Percentiles rank a stretch among this genome's conserved stretches.
Evolutionary conservation across 495 filamentous ascomycete genomes (phyloP).

Genomic region (Hypoxylon trugodes): DNA sequence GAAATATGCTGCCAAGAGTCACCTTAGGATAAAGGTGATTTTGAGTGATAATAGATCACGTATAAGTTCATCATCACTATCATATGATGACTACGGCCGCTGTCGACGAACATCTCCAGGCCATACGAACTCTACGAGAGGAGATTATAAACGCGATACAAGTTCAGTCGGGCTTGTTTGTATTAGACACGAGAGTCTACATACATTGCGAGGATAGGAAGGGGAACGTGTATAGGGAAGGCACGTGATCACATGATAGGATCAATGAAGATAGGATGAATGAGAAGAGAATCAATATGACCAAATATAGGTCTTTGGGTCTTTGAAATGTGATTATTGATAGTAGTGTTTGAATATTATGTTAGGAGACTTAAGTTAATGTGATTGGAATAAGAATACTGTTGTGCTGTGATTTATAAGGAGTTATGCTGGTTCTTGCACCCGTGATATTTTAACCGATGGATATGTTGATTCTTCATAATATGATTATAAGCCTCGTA

Average conservation of each 20-base stretch:
- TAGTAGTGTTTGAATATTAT: not conserved
- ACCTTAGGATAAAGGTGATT: not conserved
- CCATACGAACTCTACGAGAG: not conserved
- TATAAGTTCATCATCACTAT: not conserved
- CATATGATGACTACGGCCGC: not conserved
- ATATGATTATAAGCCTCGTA: too few relatives aligned
- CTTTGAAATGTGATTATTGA: not conserved
- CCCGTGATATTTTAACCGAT: too few relatives aligned
- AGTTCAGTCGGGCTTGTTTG: too few relatives aligned
- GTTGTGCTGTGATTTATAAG: too few relatives aligned
- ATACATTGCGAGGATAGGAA: constrained; percentile 6
- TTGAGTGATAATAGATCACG: not conserved
- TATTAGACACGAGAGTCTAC: too few relatives aligned
- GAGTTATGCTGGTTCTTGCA: too few relatives aligned
- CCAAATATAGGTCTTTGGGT: not conserved
- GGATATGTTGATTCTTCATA: too few relatives aligned
- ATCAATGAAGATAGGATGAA: constrained; percentile 31
- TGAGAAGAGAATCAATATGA: constrained; percentile 30
- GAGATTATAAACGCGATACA: not conserved
- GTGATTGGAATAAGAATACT: not conserved
- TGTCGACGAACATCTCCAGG: constrained; percentile 3
- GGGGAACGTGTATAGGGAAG: constrained; percentile 2
- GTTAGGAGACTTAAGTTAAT: not conserved
- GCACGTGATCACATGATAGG: constrained; percentile 26
- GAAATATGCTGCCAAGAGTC: not conserved